Base-by-base conservation (phyloP, 2,329 filamentous ascomycete species). In the Paramyrothecium roridum region DNA sequence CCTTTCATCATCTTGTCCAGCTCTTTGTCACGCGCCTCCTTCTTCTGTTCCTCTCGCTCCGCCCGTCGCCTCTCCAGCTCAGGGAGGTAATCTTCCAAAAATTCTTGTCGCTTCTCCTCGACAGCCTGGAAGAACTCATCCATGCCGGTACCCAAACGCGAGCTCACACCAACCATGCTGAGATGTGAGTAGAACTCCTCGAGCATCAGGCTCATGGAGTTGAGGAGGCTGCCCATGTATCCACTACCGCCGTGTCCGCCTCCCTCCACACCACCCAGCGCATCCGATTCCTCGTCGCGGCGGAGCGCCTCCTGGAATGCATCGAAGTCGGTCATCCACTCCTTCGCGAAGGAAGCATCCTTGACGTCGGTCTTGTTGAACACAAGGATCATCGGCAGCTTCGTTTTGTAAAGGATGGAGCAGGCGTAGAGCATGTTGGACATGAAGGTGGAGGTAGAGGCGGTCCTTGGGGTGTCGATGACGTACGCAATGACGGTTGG, bases 281-380 rank as follows among this genome's bases (percentile, higher is more conserved):
- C 86, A 48, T 92, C 91, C 8, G 82, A 80, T 54, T 89, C 86
- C 70, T 97, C 91, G 67, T 98, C 95, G 23, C 84, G 77, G 50
- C 85, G 83, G 48, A 99, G 79, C 1, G 96, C 93, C 17, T 85
- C 85, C 70, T 98, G 95, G 76, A 99, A 99, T 1, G 90, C 86
- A 62, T 99, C 95, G 67, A 97, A 99, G 72, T 99, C 93, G 7
- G 93, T 96, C 95, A 99, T 99, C 95, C 96, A 99, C 69, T 98
- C 92, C 75, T 93, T 95, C 1, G 93, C 95, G 67, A 96, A 96
- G 23, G 84, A 83, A 0, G 92, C 91, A 66, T 96, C 89, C 71
- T 96, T 91, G 46, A 96, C 91, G 67, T 99, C 95, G 0, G 93
- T 97, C 78, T 99, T 99, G 80, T 99, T 99, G 81, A 99, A 98